These are phyloP conservation scores for Lasiodiplodia hormozganensis DNA, from an alignment of 2,329 filamentous ascomycete genomes.

Conservation along the genomic window DNA sequence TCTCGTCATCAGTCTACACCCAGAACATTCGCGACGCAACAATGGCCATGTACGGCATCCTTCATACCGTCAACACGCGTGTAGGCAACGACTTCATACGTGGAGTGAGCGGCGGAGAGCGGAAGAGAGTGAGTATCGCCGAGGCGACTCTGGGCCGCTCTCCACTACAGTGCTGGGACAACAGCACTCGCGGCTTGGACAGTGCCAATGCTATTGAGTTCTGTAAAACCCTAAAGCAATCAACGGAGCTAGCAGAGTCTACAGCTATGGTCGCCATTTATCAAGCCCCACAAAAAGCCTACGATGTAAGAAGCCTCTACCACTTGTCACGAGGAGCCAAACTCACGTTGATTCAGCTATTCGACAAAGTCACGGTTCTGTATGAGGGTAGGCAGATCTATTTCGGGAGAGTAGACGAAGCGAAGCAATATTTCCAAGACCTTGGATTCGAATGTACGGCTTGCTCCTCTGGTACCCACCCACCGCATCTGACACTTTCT, in stretches of 20 bases:
- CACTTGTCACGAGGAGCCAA: too few species aligned
- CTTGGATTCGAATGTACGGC: conserved; percentile 69
- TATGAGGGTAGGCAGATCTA: conserved; percentile 73
- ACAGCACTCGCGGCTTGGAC: conserved; percentile 72
- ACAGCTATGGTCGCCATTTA: conserved; percentile 73
- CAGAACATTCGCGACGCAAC: conserved; percentile 71
- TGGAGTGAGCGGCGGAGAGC: conserved; percentile 73
- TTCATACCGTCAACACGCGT: conserved; percentile 72
- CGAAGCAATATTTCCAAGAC: conserved; percentile 70
- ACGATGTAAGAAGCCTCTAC: conserved; percentile 54
- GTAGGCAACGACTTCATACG: conserved; percentile 77
- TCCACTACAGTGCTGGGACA: conserved; percentile 73
- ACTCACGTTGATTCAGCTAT: conserved; percentile 36
- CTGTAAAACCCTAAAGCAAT: conserved; percentile 66
- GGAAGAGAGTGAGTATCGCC: conserved; percentile 78
- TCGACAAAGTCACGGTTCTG: conserved; percentile 70
- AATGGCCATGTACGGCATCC: conserved; percentile 77
- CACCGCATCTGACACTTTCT: too few species aligned
- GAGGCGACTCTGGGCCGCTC: conserved; percentile 71
- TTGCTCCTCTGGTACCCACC: too few species aligned
- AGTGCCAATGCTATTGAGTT: conserved; percentile 76
- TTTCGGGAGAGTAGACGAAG: conserved; percentile 67
- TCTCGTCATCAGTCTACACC: conserved; percentile 62
- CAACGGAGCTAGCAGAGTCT: conserved; percentile 65
- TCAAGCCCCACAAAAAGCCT: conserved; percentile 71